Conservation (phyloP, 306 rosid genomes). For the Senna tora region DNA sequence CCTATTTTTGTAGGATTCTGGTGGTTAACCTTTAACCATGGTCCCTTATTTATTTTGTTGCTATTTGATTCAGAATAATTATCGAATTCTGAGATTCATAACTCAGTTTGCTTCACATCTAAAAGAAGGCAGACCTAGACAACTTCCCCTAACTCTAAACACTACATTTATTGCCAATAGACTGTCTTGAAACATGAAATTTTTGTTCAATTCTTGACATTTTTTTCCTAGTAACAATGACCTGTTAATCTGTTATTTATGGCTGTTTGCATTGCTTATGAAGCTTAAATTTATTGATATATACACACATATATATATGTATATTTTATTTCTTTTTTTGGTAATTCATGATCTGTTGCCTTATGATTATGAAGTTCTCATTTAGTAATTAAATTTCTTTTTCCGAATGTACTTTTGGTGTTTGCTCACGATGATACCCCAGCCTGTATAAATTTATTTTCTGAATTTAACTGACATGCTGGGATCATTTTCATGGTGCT, state of each 20-base stretch:
- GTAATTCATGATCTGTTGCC: conserved; percentile 1
- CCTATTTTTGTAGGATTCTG: too few relatives aligned
- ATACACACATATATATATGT: too few relatives aligned
- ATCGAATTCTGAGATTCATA: too few relatives aligned
- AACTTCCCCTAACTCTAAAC: not conserved
- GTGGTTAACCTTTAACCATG: too few relatives aligned
- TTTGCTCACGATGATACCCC: not conserved
- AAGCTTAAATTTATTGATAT: not conserved
- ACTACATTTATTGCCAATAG: conserved; percentile 9
- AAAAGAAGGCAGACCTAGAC: not conserved
- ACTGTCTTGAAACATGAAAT: not conserved
- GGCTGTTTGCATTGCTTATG: conserved; percentile 9
- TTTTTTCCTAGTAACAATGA: conserved; percentile 6
- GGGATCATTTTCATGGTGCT: conserved; percentile 36
- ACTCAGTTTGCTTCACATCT: too few relatives aligned
- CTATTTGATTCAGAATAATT: too few relatives aligned
- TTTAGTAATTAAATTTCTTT: not conserved
- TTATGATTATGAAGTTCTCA: not conserved
- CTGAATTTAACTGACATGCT: conserved; percentile 24
- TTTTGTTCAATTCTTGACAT: not conserved
- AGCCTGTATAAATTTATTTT: not conserved
- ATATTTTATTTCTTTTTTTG: not conserved
- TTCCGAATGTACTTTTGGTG: conserved; percentile 6
- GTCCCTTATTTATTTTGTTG: too few relatives aligned
- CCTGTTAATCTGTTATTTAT: conserved; percentile 12